Base-by-base conservation (phyloP, 768 basidiomycete genomes). In the Rhodotorula diobovata region DNA sequence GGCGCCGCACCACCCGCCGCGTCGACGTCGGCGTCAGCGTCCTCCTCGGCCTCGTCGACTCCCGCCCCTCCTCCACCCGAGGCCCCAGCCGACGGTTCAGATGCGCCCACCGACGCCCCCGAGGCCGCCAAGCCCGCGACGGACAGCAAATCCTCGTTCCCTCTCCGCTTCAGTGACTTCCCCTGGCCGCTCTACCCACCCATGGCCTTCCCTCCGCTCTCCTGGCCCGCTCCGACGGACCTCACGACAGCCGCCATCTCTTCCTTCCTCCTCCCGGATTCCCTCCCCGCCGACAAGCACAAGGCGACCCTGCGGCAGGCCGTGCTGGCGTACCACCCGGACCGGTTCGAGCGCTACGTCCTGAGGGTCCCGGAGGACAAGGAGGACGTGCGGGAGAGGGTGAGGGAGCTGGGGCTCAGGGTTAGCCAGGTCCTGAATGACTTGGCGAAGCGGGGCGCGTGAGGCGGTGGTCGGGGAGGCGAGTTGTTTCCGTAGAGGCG, bases 281-380 rank as follows among this genome's bases (percentile, higher is more conserved):
- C 67, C 12, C 53, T 66, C 30, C 30, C 50, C 3, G 28, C 59
- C n/a, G 64, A 71, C 5, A 51, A 64, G 60, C 65, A 64, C 61
- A 76, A 74, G n/a, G 37, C 50, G 21, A 48, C 62, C 2, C 61
- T 78, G 15, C 60, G 77, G 11, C 61, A 70, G n/a, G 77, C 77
- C 21, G 72, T 76, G 4, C 68, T 78, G 21, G 70, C 72, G 23
- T 78, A 76, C 50, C 77, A 78, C 43, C 77, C 77, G 15, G 77
- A 78, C 46, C 68, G 76, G 9, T 78, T 78, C 61, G 76, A 76
- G 30, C 54, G 74, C 28, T 69, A 72, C 35, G 70, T 78, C 6
- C 41, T 18, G 37, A 41, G 65, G 41, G 60, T 76, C 18, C 63
- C 66, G 45, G 67, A 71, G 54, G 77, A 75, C 21, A 62, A 66